These are phyloP conservation scores for Neurospora cerealis DNA, from an alignment of 495 filamentous ascomycete species.

Conservation along the genomic window DNA sequence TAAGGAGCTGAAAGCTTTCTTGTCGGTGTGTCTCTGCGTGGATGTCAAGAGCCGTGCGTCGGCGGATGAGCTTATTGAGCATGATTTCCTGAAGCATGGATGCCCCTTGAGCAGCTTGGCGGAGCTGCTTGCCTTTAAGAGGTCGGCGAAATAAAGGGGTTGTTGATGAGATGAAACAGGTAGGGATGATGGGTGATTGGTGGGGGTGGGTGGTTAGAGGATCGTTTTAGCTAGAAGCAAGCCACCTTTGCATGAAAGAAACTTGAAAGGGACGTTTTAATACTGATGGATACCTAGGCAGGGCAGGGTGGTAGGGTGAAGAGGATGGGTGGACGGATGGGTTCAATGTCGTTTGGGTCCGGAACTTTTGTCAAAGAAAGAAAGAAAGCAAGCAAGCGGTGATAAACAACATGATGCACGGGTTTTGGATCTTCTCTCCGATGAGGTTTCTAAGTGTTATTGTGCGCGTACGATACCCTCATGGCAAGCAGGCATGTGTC, in stretches of 20 bases:
- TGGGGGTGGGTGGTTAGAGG: neutral
- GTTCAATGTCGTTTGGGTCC: neutral
- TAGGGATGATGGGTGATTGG: neutral
- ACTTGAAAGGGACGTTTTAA: neutral
- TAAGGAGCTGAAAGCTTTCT: conserved; percentile 92
- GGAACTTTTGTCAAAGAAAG: neutral
- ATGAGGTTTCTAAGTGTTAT: neutral
- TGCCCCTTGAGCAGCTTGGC: conserved; percentile 74
- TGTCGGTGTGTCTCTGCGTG: conserved; percentile 91
- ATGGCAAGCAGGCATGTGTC: neutral
- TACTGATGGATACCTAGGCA: neutral
- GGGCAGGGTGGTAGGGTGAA: neutral
- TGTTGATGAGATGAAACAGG: neutral
- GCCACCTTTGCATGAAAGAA: neutral
- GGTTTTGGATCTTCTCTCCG: neutral
- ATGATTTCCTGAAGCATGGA: conserved; percentile 68
- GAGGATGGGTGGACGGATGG: neutral
- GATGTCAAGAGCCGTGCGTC: conserved; percentile 92
- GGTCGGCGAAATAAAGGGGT: conserved; percentile 34
- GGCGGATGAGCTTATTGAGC: conserved; percentile 72
- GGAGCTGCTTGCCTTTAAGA: conserved; percentile 73
- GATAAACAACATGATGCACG: neutral
- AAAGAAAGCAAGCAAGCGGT: neutral
- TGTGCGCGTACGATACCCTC: neutral
- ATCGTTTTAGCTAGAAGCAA: neutral